Percentiles rank a stretch among this genome's conserved stretches.
Evolutionary conservation across 1,139 yeast species (phyloP).

Genomic region (Lodderomyces jiufengensis): DNA sequence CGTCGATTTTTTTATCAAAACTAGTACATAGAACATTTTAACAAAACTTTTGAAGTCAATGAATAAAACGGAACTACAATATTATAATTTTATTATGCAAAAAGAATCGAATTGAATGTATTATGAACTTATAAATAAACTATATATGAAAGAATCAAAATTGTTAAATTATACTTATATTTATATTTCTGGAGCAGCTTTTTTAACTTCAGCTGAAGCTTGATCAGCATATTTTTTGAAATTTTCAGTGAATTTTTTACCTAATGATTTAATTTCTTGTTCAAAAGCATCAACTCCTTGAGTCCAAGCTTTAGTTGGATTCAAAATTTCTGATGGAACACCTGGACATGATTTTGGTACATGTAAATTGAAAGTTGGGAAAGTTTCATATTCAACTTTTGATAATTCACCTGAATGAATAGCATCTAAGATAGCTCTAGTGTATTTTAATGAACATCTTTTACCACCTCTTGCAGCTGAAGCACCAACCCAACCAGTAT

Average conservation of each 20-base stretch:
- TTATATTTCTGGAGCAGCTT: constrained; percentile 80
- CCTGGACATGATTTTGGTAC: constrained; percentile 79
- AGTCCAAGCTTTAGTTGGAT: constrained; percentile 85
- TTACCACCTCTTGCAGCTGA: constrained; percentile 91
- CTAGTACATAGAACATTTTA: too few relatives aligned
- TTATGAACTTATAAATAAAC: too few relatives aligned
- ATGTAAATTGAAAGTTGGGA: constrained; percentile 83
- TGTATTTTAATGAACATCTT: constrained; percentile 96
- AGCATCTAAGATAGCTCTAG: constrained; percentile 93
- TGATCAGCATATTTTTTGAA: constrained; percentile 80
- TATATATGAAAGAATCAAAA: neutral
- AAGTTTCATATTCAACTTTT: constrained; percentile 74
- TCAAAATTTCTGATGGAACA: constrained; percentile 82
- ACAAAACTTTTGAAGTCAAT: too few relatives aligned
- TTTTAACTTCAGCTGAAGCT: constrained; percentile 81
- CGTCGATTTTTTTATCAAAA: too few relatives aligned
- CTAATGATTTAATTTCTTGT: constrained; percentile 70
- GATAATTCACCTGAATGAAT: constrained; percentile 89
- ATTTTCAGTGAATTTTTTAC: constrained; percentile 76
- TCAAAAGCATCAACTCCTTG: constrained; percentile 66
- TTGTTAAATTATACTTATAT: too few relatives aligned
- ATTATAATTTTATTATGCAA: too few relatives aligned
- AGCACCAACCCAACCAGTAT: constrained; percentile 98
- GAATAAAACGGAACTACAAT: too few relatives aligned
- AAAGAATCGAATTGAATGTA: too few relatives aligned